A percentile compares a stretch with the other conserved stretches of the same genome.
Evolutionary conservation across 2,329 filamentous ascomycete species (phyloP).

Genomic region (Colletotrichum musae): DNA sequence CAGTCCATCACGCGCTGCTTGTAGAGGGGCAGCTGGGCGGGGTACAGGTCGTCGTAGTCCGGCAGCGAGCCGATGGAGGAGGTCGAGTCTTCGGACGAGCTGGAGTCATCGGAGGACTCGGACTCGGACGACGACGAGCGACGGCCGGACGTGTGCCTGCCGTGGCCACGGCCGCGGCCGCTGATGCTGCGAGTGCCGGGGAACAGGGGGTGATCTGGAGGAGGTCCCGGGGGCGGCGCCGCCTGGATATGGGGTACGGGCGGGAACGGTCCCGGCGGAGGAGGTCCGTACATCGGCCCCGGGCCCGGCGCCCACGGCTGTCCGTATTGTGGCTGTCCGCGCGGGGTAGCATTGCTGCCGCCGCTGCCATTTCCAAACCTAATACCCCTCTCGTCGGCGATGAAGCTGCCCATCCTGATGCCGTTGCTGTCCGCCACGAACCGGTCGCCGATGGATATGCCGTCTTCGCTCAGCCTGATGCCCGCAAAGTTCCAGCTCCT

Average conservation of each 20-base stretch:
- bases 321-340: constrained; percentile 31
- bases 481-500: constrained; percentile 52
- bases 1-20: constrained; percentile 62
- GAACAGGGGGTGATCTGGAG: constrained; percentile 36
- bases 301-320: constrained; percentile 24
- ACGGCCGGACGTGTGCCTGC: constrained; percentile 39
- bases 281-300: constrained; percentile 15
- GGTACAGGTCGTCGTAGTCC: constrained; percentile 64
- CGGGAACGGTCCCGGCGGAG: constrained; percentile 7
- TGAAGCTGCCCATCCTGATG: constrained; percentile 61
- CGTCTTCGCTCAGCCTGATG: constrained; percentile 59
- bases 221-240: constrained; percentile 11
- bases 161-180: constrained; percentile 28
- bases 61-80: constrained; percentile 68
- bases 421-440: constrained; percentile 62
- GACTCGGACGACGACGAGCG: constrained; percentile 53
- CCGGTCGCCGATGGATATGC: constrained; percentile 58
- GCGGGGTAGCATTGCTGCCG: constrained; percentile 34
- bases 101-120: constrained; percentile 53
- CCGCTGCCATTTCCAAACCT: constrained; percentile 44
- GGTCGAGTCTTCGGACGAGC: constrained; percentile 51
- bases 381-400: constrained; percentile 59
- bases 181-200: constrained; percentile 33
- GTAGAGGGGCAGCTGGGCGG: constrained; percentile 63
- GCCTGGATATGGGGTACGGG: constrained; percentile 3